phyloP scores from a whole-genome alignment of 306 rosid genomes.

The Clitoria ternatea region DNA sequence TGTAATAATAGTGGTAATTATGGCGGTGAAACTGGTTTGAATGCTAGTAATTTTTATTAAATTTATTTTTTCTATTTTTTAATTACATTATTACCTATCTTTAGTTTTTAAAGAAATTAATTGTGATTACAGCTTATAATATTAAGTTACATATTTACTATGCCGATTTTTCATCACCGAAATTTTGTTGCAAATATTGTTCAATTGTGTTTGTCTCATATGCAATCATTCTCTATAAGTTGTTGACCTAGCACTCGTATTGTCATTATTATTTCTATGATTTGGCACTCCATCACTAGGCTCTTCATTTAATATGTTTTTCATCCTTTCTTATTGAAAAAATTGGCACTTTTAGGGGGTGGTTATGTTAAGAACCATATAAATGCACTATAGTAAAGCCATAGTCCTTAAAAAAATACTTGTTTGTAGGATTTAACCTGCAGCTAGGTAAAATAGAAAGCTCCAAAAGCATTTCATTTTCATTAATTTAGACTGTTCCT shows the following conservation, averaged over 20 bases:
- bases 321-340: background rate
- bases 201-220: background rate
- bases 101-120: conserved; percentile 34
- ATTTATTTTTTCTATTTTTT: background rate
- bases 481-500: background rate
- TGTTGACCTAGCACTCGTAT: background rate
- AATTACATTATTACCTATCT: background rate
- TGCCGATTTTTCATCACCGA: conserved; percentile 34
- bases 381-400: background rate
- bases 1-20: too few relatives aligned
- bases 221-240: background rate
- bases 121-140: conserved; percentile 52
- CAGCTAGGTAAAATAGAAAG: conserved; percentile 6
- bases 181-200: background rate
- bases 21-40: conserved; percentile 6
- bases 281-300: conserved; percentile 11
- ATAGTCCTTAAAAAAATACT: background rate
- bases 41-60: conserved; percentile 17
- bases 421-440: background rate
- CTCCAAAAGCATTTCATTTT: conserved; percentile 17
- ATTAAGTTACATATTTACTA: conserved; percentile 31
- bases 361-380: background rate
- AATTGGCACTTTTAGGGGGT: background rate
- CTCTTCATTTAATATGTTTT: background rate
- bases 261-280: background rate